These are phyloP conservation scores for Fusarium buxicola DNA, from an alignment of 2,329 filamentous ascomycete genomes.

Conservation along the genomic window DNA sequence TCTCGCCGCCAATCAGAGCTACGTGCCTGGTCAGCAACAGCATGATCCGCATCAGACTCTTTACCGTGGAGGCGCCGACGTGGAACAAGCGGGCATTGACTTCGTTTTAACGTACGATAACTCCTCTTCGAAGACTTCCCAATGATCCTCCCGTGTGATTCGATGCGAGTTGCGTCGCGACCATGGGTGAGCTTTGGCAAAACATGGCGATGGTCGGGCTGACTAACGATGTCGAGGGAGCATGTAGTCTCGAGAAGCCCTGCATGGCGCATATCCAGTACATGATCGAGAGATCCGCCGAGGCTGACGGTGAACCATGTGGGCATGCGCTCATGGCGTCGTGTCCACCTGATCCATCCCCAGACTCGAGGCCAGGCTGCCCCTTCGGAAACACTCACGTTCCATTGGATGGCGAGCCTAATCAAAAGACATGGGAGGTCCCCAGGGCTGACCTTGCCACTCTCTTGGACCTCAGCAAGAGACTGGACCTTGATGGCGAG, in stretches of 20 bases:
- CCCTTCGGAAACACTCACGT: constrained; percentile 63
- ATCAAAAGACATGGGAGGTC: constrained; percentile 82
- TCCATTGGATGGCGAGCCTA: constrained; percentile 51
- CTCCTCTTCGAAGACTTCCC: constrained; percentile 71
- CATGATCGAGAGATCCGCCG: constrained; percentile 71
- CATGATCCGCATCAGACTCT: constrained; percentile 39
- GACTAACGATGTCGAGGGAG: constrained; percentile 58
- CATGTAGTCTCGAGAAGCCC: constrained; percentile 84
- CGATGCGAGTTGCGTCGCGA: constrained; percentile 32
- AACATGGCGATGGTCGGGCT: constrained; percentile 40
- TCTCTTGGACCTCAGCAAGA: constrained; percentile 84
- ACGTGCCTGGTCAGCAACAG: constrained; percentile 50
- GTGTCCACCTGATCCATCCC: constrained; percentile 78
- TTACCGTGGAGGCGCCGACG: constrained; percentile 66
- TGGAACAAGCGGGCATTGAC: constrained; percentile 87
- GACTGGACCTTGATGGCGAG: constrained; percentile 86
- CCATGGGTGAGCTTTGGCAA: constrained; percentile 38
- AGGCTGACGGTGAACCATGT: constrained; percentile 75
- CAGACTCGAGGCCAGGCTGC: constrained; percentile 61
- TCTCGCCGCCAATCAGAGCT: constrained; percentile 33
- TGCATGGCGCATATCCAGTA: constrained; percentile 93
- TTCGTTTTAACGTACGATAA: constrained; percentile 89
- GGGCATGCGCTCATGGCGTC: constrained; percentile 95
- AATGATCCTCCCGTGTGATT: constrained; percentile 70
- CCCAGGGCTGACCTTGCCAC: constrained; percentile 81